Evolutionary conservation across 2,329 filamentous ascomycete genomes (phyloP), one percentile per base, ranked within the genome.

Genomic region (Aspergillus ustus): DNA sequence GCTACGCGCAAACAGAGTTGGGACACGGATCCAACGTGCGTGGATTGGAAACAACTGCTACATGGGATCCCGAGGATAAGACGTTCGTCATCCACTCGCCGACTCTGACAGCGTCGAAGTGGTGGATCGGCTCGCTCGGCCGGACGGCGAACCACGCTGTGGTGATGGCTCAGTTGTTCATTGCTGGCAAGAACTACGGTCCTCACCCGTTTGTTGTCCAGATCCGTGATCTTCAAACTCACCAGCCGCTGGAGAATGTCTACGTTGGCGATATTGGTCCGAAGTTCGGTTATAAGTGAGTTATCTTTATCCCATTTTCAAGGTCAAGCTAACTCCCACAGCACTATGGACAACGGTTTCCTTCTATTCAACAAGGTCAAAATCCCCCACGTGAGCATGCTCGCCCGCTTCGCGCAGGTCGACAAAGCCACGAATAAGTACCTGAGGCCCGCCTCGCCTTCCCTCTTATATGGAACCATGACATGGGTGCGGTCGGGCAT

Each of bases 101-200:
- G 9, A 82, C 87, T 63, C 81, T 93, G 59, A 93, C 91, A 1
- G 85, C 90, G 0, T 89, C 89, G 37, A 94, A 94, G 73, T 94
- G 90, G 90, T 93, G 91, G 91, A 92, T 92, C 68, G 91, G 91
- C 1, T 91, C 89, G 11, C 82, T 93, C 3, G 91, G 91, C 55
- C 84, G 89, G 68, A 89, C 88, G 2, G 91, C 91, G 49, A 93
- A 91, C 73, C 84, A 92, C 71, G 91, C 91, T 1, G 87, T 91
- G 2, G 89, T 93, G 3, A 92, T 93, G 83, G 91, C 91, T 0
- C 90, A 93, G 76, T 82, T 93, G 29, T 84, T 88, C 64, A 84
- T 92, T 63, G 79, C 81, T 62, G 89, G 89, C 67, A 91, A 90
- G 77, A 79, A 82, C 19, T 88, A 87, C 66, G 91, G 91, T 0